Evolutionary conservation across 2,329 filamentous ascomycete species (phyloP), one percentile per base, ranked within the genome.

Genomic region (Sclerotinia spermophila): DNA sequence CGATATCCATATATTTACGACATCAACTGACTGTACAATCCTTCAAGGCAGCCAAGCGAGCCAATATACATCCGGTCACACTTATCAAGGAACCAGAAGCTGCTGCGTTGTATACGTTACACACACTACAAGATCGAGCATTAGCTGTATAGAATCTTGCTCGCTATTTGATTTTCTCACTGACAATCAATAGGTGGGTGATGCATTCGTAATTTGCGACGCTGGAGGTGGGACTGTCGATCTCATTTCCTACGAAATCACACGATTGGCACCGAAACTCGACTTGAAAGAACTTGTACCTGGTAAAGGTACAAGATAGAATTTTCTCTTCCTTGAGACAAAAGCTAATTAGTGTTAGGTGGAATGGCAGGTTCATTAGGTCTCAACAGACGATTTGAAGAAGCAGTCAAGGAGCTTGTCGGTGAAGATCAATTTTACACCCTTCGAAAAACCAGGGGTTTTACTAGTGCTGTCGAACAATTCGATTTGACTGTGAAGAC

Each of bases 221-320:
- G 77, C 77, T 51, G 78, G 77, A 30, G 78, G 79, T 48, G 79
- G 78, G 24, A 79, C 78, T 4, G 78, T 77, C 1, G 85, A 70
- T 38, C 73, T 80, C 19, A 79, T 79, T 53, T 79, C 78, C 8
- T 78, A 78, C 27, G 72, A 76, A 19, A 74, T 78, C 24, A 72
- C 68, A 4, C 19, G 59, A 3, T 48, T 76, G 0, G 30, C 38
- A 2, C 75, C 74, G 0, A 67, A 11, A 59, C 73, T 78, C 6
- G 71, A 77, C 62, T 69, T 79, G 42, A 77, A 76, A 56, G 76
- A 78, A 62, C 70, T 77, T 21, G 76, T 76, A 0, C 74, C 75
- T 21, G 72, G 73, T 3, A 76, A 56, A 45, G 77, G 76, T 73
- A 33, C n/a, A n/a, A n/a, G n/a, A n/a, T n/a, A n/a, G n/a, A n/a